Evolutionary conservation across 1,139 yeast species (phyloP).

Genomic region (Meyerozyma carpophila): DNA sequence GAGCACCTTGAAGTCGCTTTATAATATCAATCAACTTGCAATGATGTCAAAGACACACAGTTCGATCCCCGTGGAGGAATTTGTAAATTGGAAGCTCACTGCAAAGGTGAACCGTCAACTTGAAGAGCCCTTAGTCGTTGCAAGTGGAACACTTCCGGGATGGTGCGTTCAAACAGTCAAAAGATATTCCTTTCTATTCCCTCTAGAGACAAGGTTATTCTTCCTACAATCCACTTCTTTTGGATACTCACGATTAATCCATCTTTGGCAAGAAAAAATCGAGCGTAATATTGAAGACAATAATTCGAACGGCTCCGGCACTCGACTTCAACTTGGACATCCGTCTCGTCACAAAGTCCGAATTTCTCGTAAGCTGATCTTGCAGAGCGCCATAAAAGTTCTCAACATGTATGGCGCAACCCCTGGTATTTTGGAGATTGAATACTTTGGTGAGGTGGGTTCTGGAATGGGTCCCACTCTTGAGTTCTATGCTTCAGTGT

Average conservation of each 20-base stretch:
- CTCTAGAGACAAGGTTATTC: conserved; percentile 72
- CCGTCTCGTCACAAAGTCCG: conserved; percentile 79
- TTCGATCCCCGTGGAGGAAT: conserved; percentile 38
- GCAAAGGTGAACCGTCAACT: conserved; percentile 84
- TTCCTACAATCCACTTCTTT: conserved; percentile 86
- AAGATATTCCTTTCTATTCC: conserved; percentile 76
- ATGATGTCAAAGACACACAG: conserved; percentile 13
- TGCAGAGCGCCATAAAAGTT: conserved; percentile 78
- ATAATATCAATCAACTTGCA: conserved; percentile 41
- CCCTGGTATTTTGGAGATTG: conserved; percentile 81
- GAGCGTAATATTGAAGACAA: conserved; percentile 33
- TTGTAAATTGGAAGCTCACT: conserved; percentile 76
- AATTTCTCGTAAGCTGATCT: conserved; percentile 62
- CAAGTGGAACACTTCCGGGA: conserved; percentile 79
- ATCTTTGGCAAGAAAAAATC: conserved; percentile 64
- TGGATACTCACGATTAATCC: conserved; percentile 82
- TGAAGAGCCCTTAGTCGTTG: conserved; percentile 85
- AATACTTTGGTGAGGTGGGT: conserved; percentile 90
- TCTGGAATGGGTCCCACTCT: conserved; percentile 95
- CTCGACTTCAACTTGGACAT: conserved; percentile 57
- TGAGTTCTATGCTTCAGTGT: conserved; percentile 82
- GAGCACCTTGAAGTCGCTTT: conserved; percentile 50
- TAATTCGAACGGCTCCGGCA: conserved; percentile 7
- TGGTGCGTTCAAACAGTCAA: conserved; percentile 78
- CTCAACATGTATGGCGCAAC: conserved; percentile 72